Conservation (phyloP, 345 rosid species). For the Lepidium didymum region DNA sequence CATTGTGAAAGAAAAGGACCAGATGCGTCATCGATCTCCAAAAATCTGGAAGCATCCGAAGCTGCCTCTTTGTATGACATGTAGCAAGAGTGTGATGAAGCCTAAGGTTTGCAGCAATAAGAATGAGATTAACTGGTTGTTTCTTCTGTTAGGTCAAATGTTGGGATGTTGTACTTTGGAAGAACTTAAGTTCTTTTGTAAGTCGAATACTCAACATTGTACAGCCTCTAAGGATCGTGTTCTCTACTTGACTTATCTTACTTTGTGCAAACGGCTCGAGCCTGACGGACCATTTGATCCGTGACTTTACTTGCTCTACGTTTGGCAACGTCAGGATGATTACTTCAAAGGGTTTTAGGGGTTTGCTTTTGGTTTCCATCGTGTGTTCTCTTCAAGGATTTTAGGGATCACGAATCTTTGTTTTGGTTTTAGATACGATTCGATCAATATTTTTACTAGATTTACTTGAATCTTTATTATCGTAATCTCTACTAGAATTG, state of each 20-base stretch:
- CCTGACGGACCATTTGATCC: conserved; percentile 27
- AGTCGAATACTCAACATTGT: conserved; percentile 48
- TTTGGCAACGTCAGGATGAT: not conserved
- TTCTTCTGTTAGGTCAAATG: conserved; percentile 73
- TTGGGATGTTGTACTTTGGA: conserved; percentile 63
- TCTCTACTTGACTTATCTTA: conserved; percentile 51
- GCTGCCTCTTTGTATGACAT: conserved; percentile 38
- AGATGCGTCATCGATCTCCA: conserved; percentile 62
- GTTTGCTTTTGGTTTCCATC: not conserved
- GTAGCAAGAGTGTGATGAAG: conserved; percentile 39
- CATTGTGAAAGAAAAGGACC: conserved; percentile 27
- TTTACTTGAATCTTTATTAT: too few relatives aligned
- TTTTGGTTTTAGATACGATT: too few relatives aligned
- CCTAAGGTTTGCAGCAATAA: conserved; percentile 46
- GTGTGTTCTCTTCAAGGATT: not conserved
- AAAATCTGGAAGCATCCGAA: conserved; percentile 45
- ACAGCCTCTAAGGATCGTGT: conserved; percentile 79
- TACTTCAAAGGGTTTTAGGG: not conserved
- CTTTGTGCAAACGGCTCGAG: conserved; percentile 51
- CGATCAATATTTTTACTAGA: too few relatives aligned
- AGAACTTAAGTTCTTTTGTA: conserved; percentile 72
- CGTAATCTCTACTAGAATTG: too few relatives aligned
- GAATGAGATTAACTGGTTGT: conserved; percentile 69
- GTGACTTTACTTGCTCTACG: not conserved
- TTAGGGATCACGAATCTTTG: not conserved